Base-by-base conservation (phyloP, 164 flowering plant genomes). In the Nymphaea colorata region DNA sequence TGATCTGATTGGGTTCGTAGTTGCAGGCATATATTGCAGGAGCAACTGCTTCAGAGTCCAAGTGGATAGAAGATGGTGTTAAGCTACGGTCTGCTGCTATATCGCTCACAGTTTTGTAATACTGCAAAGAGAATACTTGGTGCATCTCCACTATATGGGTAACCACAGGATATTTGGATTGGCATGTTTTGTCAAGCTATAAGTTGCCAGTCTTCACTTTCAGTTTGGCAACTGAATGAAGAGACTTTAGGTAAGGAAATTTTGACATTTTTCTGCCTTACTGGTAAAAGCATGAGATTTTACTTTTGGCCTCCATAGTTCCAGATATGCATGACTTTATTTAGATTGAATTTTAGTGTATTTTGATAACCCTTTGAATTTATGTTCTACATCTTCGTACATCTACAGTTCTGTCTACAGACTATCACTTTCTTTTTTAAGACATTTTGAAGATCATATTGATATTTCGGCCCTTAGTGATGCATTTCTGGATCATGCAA, bases 41-140 rank as follows among this genome's bases (percentile, higher is more conserved):
- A 72, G 97, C 90, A 76, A 71, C 92, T 76, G 96, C 96, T 7
- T 96, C 96, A 15, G 66, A 84, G 64, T 80, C 79, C 55, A 91
- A 76, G 70, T 94, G 99, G 99, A 86, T 77, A 5, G 86, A 82
- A 45, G 97, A 90, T 75, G 96, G 95, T 11, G 74, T 86, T 60
- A 84, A 81, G 74, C 97, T 94, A 69, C 96, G 99, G 1, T 91
- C 97, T 76, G 96, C 99, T 64, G 99, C 97, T 7, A 72, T 94
- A 55, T 94, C 99, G 7, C 70, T 94, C 64, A 78, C 95, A 8
- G 61, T 91, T 51, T 15, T 51, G 57, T 51, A 51, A 51, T 51
- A 25, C 57, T 51, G 57, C 57, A 10, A 51, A 51, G 14, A 51
- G 57, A 51, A 8, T 4, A 4, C 57, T 8, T 51, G 57, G 8